phyloP scores from a whole-genome alignment of 768 basidiomycete species.

The Suillus sp. region DNA sequence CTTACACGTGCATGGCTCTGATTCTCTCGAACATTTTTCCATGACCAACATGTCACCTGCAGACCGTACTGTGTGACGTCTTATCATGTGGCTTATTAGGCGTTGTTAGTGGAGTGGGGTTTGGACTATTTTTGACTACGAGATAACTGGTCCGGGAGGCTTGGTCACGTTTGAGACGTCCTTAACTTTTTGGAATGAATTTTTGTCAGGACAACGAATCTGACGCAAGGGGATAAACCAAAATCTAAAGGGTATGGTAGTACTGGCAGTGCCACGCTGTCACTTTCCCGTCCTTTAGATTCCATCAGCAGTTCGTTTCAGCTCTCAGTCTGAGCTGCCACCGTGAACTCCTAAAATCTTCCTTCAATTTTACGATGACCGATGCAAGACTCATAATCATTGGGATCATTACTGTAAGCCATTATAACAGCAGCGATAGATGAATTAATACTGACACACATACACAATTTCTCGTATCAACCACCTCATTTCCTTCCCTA shows the following conservation, averaged over 20 bases:
- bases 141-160: not conserved
- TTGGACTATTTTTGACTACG: not conserved
- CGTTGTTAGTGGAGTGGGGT: not conserved
- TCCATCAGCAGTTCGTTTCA: too few relatives aligned
- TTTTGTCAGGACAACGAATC: not conserved
- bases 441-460: not conserved
- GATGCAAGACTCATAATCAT: not conserved
- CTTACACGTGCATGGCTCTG: not conserved
- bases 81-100: not conserved
- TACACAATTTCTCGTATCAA: not conserved
- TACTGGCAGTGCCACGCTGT: too few relatives aligned
- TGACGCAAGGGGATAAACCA: not conserved
- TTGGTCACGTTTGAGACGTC: too few relatives aligned
- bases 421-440: not conserved
- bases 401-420: not conserved
- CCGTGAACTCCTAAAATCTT: too few relatives aligned
- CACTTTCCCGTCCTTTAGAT: too few relatives aligned
- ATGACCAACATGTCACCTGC: not conserved
- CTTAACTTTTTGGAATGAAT: not conserved
- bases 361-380: not conserved
- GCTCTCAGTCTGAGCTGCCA: too few relatives aligned
- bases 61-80: not conserved
- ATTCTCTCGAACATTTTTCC: not conserved
- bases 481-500: constrained; percentile 26
- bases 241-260: too few relatives aligned